Conservation (phyloP, 1,284 basidiomycete genomes). For the Cutaneotrichosporon sp. region DNA sequence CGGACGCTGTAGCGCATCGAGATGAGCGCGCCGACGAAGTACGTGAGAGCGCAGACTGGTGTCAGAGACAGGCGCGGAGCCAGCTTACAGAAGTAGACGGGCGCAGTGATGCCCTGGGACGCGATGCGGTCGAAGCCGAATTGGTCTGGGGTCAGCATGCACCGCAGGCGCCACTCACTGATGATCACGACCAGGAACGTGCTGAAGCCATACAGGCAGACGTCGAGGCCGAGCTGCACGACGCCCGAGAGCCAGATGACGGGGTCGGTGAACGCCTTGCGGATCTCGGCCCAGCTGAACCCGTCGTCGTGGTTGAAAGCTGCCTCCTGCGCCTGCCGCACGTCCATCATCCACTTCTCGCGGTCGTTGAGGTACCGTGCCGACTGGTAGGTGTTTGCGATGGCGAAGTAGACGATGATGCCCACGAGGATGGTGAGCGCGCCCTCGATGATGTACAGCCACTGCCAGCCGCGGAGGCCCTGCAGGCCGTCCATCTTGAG, state of each 20-base stretch:
- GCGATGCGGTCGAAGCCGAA: slow-evolving; percentile 24
- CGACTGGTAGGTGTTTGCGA: slow-evolving; percentile 13
- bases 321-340: slow-evolving; percentile 17
- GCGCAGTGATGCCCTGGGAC: slow-evolving; percentile 33
- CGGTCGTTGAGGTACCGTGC: slow-evolving; percentile 18
- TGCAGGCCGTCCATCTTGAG: slow-evolving; percentile 20
- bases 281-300: slow-evolving; percentile 20
- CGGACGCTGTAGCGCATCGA: slow-evolving; percentile 18
- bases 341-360: slow-evolving; percentile 16
- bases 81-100: slow-evolving; percentile 24
- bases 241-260: slow-evolving; percentile 24
- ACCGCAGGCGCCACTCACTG: slow-evolving; percentile 4
- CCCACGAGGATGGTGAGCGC: slow-evolving; percentile 12
- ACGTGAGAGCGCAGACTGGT: slow-evolving; percentile 10
- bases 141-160: neutral
- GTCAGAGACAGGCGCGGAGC: neutral
- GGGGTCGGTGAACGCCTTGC: slow-evolving; percentile 21
- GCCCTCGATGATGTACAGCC: slow-evolving; percentile 27
- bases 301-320: slow-evolving; percentile 17
- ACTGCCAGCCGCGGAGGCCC: slow-evolving; percentile 17
- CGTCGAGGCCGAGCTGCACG: slow-evolving; percentile 37
- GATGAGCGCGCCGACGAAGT: slow-evolving; percentile 24
- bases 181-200: slow-evolving; percentile 36
- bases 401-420: slow-evolving; percentile 9
- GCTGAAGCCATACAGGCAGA: slow-evolving; percentile 27